Conservation (phyloP, 2,329 filamentous ascomycete species). For the Neurospora crassa region DNA sequence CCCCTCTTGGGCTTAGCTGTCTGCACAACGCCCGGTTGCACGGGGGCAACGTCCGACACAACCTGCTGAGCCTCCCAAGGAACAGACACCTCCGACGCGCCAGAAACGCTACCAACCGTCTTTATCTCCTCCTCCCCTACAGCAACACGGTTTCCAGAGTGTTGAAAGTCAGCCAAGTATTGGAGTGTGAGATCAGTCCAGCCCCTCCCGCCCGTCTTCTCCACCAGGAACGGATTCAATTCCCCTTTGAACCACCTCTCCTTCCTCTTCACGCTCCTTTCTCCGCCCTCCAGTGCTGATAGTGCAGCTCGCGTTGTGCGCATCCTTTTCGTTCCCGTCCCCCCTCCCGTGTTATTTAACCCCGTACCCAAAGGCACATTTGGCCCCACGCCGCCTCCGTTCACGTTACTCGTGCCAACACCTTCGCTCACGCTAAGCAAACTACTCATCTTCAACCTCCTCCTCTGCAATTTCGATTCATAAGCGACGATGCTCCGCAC, state of each 20-base stretch:
- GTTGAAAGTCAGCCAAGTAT: neutral
- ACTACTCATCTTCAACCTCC: slow-evolving; percentile 47
- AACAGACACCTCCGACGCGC: neutral
- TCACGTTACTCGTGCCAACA: slow-evolving; percentile 17
- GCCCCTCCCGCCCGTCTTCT: slow-evolving; percentile 39
- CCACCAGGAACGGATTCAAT: slow-evolving; percentile 45
- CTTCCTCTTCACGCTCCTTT: slow-evolving; percentile 49
- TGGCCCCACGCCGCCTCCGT: slow-evolving; percentile 16
- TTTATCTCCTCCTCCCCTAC: neutral
- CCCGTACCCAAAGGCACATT: slow-evolving; percentile 14
- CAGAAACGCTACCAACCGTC: neutral
- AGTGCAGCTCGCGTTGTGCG: slow-evolving; percentile 61
- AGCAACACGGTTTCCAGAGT: neutral
- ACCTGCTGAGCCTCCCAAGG: neutral
- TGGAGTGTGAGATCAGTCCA: slow-evolving; percentile 17
- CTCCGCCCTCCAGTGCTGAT: slow-evolving; percentile 60
- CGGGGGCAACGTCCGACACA: neutral
- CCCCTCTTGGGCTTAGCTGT: neutral
- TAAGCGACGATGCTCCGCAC: slow-evolving; percentile 76
- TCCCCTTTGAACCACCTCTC: slow-evolving; percentile 58
- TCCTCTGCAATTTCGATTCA: slow-evolving; percentile 61
- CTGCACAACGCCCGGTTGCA: neutral
- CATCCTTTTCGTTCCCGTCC: slow-evolving; percentile 35
- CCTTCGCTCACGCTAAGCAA: slow-evolving; percentile 39
- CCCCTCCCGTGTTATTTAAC: neutral